Percentiles rank a stretch among this genome's conserved stretches.
Evolutionary conservation across 2,329 filamentous ascomycete genomes (phyloP).

Genomic region (Verticillium albo-atrum): DNA sequence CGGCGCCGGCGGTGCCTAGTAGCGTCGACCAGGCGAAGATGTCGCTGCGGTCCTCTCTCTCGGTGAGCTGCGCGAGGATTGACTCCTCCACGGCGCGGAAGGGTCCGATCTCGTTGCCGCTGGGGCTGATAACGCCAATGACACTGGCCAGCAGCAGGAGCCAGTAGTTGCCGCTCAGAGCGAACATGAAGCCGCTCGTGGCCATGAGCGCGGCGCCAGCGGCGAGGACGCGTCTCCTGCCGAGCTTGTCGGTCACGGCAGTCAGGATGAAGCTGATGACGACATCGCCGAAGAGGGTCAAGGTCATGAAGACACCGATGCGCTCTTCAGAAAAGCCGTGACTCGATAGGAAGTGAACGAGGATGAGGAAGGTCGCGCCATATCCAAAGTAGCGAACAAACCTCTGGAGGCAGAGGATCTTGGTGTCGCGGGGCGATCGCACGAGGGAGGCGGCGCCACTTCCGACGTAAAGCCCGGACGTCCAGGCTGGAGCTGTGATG

Average conservation of each 20-base stretch:
- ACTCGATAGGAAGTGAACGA: constrained; percentile 50
- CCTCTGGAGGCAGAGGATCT: constrained; percentile 53
- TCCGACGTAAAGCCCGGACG: constrained; percentile 24
- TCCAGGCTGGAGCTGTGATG: constrained; percentile 1
- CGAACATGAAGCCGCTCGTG: constrained; percentile 52
- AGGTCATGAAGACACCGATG: constrained; percentile 62
- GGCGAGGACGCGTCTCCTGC: constrained; percentile 48
- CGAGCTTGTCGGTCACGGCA: constrained; percentile 52
- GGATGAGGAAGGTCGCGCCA: constrained; percentile 51
- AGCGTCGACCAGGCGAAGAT: constrained; percentile 61
- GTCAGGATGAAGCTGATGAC: constrained; percentile 55
- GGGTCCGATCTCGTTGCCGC: constrained; percentile 60
- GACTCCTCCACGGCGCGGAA: constrained; percentile 61
- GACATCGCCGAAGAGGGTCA: constrained; percentile 57
- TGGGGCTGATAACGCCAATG: constrained; percentile 56
- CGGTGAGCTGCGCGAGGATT: constrained; percentile 52
- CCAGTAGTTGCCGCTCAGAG: constrained; percentile 50
- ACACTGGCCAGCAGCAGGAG: constrained; percentile 52
- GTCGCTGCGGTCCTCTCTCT: constrained; percentile 40
- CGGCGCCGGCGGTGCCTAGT: constrained; percentile 54
- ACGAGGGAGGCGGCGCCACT: constrained; percentile 40
- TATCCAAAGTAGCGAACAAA: constrained; percentile 62
- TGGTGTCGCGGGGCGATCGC: constrained; percentile 41
- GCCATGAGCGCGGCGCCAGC: constrained; percentile 52
- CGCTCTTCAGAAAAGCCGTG: constrained; percentile 44